Evolutionary conservation across 2,329 filamentous ascomycete species (phyloP).

Genomic region (Lachnellula occidentalis): DNA sequence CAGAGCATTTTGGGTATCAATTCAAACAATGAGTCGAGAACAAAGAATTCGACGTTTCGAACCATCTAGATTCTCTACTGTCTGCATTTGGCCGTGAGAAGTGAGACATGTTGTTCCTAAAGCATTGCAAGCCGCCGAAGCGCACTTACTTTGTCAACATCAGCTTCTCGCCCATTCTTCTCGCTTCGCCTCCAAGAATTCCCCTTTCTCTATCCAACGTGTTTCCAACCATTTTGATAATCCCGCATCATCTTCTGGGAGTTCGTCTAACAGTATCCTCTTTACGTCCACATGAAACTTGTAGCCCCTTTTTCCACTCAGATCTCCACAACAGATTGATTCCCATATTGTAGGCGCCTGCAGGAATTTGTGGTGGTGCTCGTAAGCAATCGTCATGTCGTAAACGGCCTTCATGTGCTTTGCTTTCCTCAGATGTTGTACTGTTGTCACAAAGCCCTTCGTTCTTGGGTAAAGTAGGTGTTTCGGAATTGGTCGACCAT

Average conservation of each 20-base stretch:
- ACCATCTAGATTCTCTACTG: no score
- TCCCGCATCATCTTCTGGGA: constrained; percentile 43
- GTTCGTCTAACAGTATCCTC: constrained; percentile 42
- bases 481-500: constrained; percentile 45
- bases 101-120: no score
- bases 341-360: constrained; percentile 49
- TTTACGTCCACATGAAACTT: constrained; percentile 47
- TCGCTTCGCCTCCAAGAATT: constrained; percentile 43
- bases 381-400: constrained; percentile 51
- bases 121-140: no score
- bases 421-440: constrained; percentile 47
- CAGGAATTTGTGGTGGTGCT: constrained; percentile 39
- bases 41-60: no score
- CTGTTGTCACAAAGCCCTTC: constrained; percentile 55
- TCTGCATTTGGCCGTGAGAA: no score
- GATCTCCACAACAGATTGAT: constrained; percentile 38
- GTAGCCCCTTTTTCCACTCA: constrained; percentile 38
- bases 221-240: constrained; percentile 48
- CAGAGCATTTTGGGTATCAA: no score
- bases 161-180: constrained; percentile 35
- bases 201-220: constrained; percentile 48
- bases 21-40: no score
- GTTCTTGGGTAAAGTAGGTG: constrained; percentile 56
- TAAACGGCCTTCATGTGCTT: constrained; percentile 50
- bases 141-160: neutral